Evolutionary conservation across 2,329 filamentous ascomycete genomes (phyloP), one percentile per base, ranked within the genome.

Genomic region (Fusarium nanum): DNA sequence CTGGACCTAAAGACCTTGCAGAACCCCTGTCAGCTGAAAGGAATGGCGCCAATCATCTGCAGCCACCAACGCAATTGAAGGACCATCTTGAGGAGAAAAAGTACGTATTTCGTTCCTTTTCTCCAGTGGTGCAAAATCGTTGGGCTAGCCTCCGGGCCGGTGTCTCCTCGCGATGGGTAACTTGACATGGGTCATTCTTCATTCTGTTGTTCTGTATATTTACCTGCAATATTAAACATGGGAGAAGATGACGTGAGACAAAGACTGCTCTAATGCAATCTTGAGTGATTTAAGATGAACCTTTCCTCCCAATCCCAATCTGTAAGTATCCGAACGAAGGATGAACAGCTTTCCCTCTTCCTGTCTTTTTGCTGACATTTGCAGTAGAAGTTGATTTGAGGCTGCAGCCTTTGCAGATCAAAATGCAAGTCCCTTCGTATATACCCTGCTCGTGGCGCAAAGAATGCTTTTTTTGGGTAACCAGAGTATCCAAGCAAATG

Each of bases 391-490:
- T 27, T 48, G 48, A 60, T 23, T 45, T 34, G 37, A 66, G 47
- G 47, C 48, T 66, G 37, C 61, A 56, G 30, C 45, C 28, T 23
- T 13, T 47, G 61, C 55, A 67, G 48, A 66, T 67, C 63, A 34
- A 32, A 37, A 66, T 61, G 63, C 63, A 66, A 67, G 63, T 50
- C 30, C 20, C 44, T 66, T 66, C 63, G 63, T 66, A 66, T 66
- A 46, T 42, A 61, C 63, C 63, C 48, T 67, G 63, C n/a, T 56
- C 8, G 63, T 66, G 63, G 63, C 63, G 63, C 30, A 55, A 54
- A 16, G 25, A 44, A 49, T 54, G 25, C 62, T 66, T 61, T 46
- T 67, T 67, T 61, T 66, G 48, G 56, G 63, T 66, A 61, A 67
- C 63, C 11, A 56, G 25, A 49, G 54, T 55, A 32, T 12, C 63